Evolutionary conservation across 768 basidiomycete genomes (phyloP), one percentile per base, ranked within the genome.

Genomic region (Boletellus emodensis): DNA sequence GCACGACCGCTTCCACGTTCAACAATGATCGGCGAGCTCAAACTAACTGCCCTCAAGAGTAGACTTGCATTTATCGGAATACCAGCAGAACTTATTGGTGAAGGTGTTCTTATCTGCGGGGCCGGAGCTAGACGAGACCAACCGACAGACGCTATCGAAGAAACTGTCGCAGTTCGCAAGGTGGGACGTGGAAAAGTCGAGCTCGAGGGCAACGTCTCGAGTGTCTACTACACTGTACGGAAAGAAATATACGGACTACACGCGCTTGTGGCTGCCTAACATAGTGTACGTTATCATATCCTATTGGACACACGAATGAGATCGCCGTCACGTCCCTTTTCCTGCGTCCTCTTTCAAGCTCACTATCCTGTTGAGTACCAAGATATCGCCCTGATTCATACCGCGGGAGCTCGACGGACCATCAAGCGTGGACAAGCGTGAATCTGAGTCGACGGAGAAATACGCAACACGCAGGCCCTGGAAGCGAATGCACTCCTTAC

Each of bases 11-110:
- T 97, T 3, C 91, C 93, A 1, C 82, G 84, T 52, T 94, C 95
- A 0, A 90, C 94, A 7, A 95, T 97, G 85, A 96, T 99, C 49
- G 96, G 96, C 44, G 96, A 98, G 62, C 80, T 99, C 37, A 94
- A 96, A 65, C 75, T 99, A 26, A 94, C 93, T 1, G 80, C 82
- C 2, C 78, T 99, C 41, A 96, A 97, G 68, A 66, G 84, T n/a
- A 82, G 85, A 6, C 75, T 99, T 18, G 76, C 83, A 5, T 68
- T 81, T 2, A 71, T 91, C 3, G 85, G 86, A 10, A 83, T 98
- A 40, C 85, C 89, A 39, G 91, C 94, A 0, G 94, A 97, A 67
- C 84, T 98, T 49, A 85, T 94, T n/a, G 95, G 95, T 20, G 95
- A 98, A 71, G 96, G 96, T 72, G 88, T 95, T 9, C 76, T 99